A percentile compares a stretch with the other conserved stretches of the same genome.
Conservation (phyloP, 371 early-diverging fungal genomes). For the Actinomortierella wolfii region DNA sequence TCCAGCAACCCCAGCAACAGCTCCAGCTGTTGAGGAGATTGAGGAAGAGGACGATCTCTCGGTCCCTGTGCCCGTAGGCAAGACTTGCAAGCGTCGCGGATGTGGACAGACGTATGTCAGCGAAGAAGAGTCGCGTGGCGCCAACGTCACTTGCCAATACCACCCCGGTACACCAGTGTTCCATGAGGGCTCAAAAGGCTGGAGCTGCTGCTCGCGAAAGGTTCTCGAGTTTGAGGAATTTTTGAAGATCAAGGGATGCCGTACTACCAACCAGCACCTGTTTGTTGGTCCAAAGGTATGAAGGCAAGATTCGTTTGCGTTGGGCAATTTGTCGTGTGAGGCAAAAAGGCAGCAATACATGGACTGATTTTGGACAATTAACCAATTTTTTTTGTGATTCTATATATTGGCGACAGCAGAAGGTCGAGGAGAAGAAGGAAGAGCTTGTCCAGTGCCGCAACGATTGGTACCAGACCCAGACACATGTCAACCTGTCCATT, state of each 20-base stretch:
- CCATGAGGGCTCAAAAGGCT: constrained; percentile 95
- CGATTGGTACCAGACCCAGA: constrained; percentile 95
- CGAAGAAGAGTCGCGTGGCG: constrained; percentile 65
- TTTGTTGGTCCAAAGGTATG: constrained; percentile 61
- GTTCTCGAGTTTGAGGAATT: constrained; percentile 98
- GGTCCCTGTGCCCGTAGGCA: constrained; percentile 74
- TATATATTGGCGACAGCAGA: too few species aligned
- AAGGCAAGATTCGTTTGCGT: too few species aligned
- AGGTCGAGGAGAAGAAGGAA: constrained; percentile 46
- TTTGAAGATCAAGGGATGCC: constrained; percentile 91
- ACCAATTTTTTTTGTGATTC: background rate
- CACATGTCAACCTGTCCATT: constrained; percentile 82
- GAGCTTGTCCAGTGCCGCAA: constrained; percentile 78
- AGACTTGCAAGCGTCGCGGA: constrained; percentile 83
- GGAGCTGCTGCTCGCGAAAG: constrained; percentile 84
- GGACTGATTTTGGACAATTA: too few species aligned
- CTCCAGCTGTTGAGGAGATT: constrained; percentile 49
- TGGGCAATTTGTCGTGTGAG: too few species aligned
- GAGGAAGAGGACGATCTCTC: constrained; percentile 76
- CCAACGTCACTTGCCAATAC: constrained; percentile 73
- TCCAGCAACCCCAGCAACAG: constrained; percentile 16
- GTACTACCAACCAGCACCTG: constrained; percentile 78
- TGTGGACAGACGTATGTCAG: constrained; percentile 75
- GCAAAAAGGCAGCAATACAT: too few species aligned
- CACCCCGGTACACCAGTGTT: constrained; percentile 92